These are phyloP conservation scores for Kregervanrija delftensis DNA, from an alignment of 805 yeast genomes.

Conservation along the genomic window DNA sequence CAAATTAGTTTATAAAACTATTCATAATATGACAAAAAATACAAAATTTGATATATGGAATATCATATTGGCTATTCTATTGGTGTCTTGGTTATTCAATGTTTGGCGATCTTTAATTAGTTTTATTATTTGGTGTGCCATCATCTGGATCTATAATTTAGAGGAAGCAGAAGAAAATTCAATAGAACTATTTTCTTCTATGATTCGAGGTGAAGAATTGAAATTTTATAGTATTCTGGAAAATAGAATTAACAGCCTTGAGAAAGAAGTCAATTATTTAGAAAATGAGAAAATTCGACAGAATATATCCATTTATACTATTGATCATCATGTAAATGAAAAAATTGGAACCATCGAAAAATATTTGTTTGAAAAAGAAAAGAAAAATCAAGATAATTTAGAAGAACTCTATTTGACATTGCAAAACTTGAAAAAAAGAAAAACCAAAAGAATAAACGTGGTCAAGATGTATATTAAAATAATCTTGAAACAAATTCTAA, in stretches of 20 bases:
- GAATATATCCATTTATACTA: conserved; percentile 8
- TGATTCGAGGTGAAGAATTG: neutral
- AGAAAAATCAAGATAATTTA: conserved; percentile 1
- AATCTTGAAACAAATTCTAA: neutral
- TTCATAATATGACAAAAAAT: conserved; percentile 1
- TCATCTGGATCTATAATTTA: conserved; percentile 12
- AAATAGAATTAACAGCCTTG: conserved; percentile 1
- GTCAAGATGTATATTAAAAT: conserved; percentile 1
- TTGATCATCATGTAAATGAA: conserved; percentile 7
- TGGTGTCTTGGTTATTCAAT: conserved; percentile 9
- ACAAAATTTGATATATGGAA: conserved; percentile 8
- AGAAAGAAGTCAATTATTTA: conserved; percentile 1
- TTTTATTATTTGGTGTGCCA: conserved; percentile 8
- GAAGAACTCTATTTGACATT: neutral
- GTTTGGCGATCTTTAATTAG: conserved; percentile 5
- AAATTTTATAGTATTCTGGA: neutral
- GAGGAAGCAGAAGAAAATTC: neutral
- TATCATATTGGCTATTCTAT: conserved; percentile 2
- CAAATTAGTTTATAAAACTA: neutral
- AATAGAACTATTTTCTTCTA: neutral
- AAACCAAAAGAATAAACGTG: neutral
- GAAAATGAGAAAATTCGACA: conserved; percentile 7
- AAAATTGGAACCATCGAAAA: conserved; percentile 9
- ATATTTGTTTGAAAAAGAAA: neutral
- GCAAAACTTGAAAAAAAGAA: conserved; percentile 1